Conservation (phyloP, 2,329 filamentous ascomycete genomes). For the Akanthomyces uredinophilus region DNA sequence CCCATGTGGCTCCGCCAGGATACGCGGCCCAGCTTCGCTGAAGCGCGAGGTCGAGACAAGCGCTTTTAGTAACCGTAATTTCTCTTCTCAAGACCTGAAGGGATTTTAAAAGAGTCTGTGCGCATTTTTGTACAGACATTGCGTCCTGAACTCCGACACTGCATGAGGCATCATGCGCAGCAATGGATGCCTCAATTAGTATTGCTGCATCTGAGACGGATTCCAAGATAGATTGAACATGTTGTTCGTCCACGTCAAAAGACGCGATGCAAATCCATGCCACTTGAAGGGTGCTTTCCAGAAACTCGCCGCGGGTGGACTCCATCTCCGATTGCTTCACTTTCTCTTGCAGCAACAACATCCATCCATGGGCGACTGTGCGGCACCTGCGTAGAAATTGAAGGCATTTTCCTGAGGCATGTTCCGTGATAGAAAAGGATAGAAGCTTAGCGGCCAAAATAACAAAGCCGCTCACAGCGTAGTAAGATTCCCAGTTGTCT, state of each 20-base stretch:
- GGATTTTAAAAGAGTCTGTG: background rate
- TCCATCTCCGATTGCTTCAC: background rate
- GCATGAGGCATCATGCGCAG: background rate
- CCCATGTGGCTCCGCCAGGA: background rate
- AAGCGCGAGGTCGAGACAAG: constrained; percentile 1
- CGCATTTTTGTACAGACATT: background rate
- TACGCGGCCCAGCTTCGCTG: background rate
- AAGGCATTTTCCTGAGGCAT: background rate
- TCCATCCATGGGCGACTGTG: background rate
- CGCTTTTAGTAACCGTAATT: background rate
- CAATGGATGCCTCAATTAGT: background rate
- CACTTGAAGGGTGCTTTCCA: background rate
- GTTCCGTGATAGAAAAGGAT: background rate
- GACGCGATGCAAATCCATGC: background rate
- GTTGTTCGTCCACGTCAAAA: background rate
- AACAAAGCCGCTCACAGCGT: background rate
- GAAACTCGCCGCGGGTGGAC: background rate
- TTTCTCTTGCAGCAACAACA: constrained; percentile 4
- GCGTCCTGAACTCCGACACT: background rate
- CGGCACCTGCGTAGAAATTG: background rate
- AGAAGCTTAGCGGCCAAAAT: background rate
- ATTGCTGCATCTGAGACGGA: background rate
- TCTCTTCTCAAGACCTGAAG: background rate
- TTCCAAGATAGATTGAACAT: background rate
- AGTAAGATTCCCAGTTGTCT: constrained; percentile 6